A percentile compares a stretch with the other conserved stretches of the same genome.
Evolutionary conservation across 208 protist species (phyloP).

Genomic region (Novymonas esmeraldas): DNA sequence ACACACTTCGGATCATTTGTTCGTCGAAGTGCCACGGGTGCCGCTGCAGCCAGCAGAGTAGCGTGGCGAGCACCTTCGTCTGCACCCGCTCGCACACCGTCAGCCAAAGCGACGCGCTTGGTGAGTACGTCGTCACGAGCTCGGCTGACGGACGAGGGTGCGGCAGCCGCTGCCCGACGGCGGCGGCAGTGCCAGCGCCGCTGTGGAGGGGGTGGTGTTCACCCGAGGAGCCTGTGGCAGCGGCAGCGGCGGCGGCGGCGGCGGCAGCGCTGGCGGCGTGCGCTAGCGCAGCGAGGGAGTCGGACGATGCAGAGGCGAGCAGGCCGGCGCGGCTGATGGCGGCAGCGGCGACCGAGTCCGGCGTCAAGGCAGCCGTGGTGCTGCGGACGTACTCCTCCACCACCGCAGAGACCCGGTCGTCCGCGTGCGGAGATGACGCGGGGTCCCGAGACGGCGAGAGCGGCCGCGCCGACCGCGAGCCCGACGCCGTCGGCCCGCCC

Average conservation of each 20-base stretch:
- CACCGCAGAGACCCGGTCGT: neutral
- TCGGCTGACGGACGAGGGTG: no score
- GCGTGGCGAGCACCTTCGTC: conserved; percentile 49
- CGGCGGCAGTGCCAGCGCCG: no score
- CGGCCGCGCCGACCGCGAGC: conserved; percentile 3
- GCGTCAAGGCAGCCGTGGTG: conserved; percentile 13
- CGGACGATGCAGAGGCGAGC: neutral
- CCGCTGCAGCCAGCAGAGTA: conserved; percentile 57
- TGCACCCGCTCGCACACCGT: conserved; percentile 47
- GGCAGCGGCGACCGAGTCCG: conserved; percentile 4
- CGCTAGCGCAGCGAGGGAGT: conserved; percentile 14
- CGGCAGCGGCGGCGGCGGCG: no score
- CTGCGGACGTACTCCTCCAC: conserved; percentile 28
- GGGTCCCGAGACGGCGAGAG: neutral
- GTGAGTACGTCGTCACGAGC: conserved; percentile 43
- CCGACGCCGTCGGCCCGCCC: no score
- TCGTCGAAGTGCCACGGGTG: conserved; percentile 64
- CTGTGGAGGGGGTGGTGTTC: no score
- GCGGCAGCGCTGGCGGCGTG: conserved; percentile 11
- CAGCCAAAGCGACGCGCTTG: conserved; percentile 56
- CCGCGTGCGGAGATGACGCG: neutral
- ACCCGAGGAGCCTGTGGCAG: no score
- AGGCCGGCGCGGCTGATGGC: conserved; percentile 15
- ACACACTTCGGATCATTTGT: conserved; percentile 45
- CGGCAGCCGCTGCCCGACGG: no score